Conservation (phyloP, 441 rosid species). For the Theobroma grandiflorum region DNA sequence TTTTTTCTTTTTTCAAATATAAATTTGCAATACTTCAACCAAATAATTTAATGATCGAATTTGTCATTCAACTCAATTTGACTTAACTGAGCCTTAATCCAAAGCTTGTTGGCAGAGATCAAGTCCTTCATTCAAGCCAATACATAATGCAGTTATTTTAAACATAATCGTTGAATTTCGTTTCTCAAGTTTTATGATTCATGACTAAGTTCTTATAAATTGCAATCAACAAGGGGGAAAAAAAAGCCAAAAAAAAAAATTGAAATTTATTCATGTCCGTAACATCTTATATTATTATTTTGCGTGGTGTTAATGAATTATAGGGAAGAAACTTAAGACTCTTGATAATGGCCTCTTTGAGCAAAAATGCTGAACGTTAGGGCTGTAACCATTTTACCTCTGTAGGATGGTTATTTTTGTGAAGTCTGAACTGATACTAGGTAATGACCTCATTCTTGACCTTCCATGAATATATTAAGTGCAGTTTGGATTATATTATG, state of each 20-base stretch:
- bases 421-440: constrained; percentile 3
- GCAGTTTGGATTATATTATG: not conserved
- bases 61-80: not conserved
- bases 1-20: not conserved
- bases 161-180: not conserved
- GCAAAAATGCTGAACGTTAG: not conserved
- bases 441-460: constrained; percentile 5
- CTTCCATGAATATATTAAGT: not conserved
- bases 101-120: not conserved
- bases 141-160: not conserved
- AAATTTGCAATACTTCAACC: not conserved
- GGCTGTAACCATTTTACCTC: constrained; percentile 3
- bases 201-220: not conserved
- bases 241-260: not conserved
- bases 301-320: not conserved
- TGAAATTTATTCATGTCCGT: not conserved
- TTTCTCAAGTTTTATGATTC: not conserved
- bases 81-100: not conserved
- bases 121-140: not conserved
- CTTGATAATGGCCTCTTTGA: not conserved
- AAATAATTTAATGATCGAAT: not conserved
- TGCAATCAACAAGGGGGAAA: not conserved
- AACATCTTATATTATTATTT: not conserved
- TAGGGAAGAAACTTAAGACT: constrained; percentile 2
- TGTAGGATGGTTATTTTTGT: not conserved